Conservation (phyloP, 805 yeast species). For the Saccharomycopsis selenospora region DNA sequence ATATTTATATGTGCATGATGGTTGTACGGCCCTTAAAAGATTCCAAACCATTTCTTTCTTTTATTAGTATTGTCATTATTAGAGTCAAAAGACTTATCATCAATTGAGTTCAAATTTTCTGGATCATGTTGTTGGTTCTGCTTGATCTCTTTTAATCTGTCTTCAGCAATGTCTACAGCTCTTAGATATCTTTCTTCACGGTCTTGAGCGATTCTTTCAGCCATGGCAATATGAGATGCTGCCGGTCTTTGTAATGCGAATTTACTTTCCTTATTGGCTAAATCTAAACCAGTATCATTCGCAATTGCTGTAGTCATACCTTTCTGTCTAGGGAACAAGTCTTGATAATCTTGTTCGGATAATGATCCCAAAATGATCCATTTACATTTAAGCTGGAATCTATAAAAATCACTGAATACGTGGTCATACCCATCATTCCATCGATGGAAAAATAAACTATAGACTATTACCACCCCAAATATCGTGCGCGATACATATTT, state of each 20-base stretch:
- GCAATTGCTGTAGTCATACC: conserved; percentile 32
- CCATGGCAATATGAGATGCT: conserved; percentile 65
- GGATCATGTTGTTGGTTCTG: not conserved
- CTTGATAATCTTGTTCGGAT: conserved; percentile 53
- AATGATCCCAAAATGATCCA: conserved; percentile 48
- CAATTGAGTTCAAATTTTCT: not conserved
- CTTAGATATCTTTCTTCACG: conserved; percentile 50
- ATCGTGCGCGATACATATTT: conserved; percentile 46
- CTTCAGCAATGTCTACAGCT: conserved; percentile 40
- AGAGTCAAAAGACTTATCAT: not conserved
- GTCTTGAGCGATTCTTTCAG: conserved; percentile 61
- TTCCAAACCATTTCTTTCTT: conserved; percentile 14
- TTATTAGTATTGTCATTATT: not conserved
- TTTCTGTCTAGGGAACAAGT: conserved; percentile 42
- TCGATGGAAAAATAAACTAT: conserved; percentile 63
- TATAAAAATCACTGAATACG: conserved; percentile 59
- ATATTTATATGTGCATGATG: too few relatives aligned
- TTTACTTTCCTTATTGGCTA: conserved; percentile 32
- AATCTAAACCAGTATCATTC: conserved; percentile 20
- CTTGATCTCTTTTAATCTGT: conserved; percentile 20
- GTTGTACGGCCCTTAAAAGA: too few relatives aligned
- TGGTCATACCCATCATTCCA: conserved; percentile 85
- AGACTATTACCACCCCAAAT: conserved; percentile 43
- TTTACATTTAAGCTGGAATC: conserved; percentile 51
- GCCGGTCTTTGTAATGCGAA: conserved; percentile 59